Base-by-base conservation (phyloP, 179 eudicot genomes). In the Beta macrorhiza region DNA sequence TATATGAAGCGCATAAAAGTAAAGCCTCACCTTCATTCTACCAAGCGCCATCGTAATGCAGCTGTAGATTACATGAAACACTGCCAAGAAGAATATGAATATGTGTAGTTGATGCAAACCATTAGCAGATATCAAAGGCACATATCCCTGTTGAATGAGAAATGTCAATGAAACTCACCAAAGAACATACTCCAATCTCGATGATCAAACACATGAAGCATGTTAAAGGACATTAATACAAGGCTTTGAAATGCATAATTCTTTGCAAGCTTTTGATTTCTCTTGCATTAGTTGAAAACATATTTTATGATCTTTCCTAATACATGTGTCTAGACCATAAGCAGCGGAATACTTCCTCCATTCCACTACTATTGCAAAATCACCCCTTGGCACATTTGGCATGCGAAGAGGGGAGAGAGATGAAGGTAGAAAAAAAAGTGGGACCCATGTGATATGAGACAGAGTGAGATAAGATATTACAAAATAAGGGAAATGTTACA, bases 31-130 rank as follows among this genome's bases (percentile, higher is more conserved):
- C 98, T 92, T 96, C 89, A 91, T 78, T 88, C 93, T 90, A 76
- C 98, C 99, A 49, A 93, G 92, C 56, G 76, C 58, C 99, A 96
- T 96, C 14, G 98, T 94, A 16, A 90, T 75, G 68, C 92, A 90
- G 83, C 97, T 88, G 80, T 89, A 92, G 3, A 94, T 42, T 22
- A 94, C 98, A 87, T 96, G 99, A 82, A 92, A 94, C 17, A 92
- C 92, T 7, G 99, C 99, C 87, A 96, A 89, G 81, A 96, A 96
- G 92, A 96, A 96, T 82, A 96, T 96, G 89, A 96, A 91, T 85
- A 96, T 91, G 90, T 96, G 98, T 45, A 96, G 80, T 63, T 96
- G 99, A 88, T 96, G 99, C 81, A 94, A 76, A 67, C 90, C 99
- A 76, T 88, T 65, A 61, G 67, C 75, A 72, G 98, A 90, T 81